Evolutionary conservation across 2,329 filamentous ascomycete species (phyloP), one percentile per base, ranked within the genome.

Genomic region (Xylariaceae sp.): DNA sequence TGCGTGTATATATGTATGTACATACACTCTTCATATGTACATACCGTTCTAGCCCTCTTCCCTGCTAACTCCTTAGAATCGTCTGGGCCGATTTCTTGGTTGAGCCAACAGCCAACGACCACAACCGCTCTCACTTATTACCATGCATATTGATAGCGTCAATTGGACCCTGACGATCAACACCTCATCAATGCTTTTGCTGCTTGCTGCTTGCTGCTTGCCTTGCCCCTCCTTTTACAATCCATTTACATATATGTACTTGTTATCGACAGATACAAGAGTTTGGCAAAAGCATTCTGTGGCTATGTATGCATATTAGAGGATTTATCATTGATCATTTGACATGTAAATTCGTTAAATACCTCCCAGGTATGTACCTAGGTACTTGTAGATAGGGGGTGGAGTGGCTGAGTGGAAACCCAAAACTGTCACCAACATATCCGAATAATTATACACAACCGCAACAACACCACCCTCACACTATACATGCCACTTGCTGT

Each of bases 91-190:
- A n/a, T n/a, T 26, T 26, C 23, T 26, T 26, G 23, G 23, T 26
- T 26, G 23, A 26, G 23, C 23, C 23, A 26, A 26, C 23, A 9
- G 23, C 23, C 44, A 47, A 46, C 32, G 7, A 26, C 37, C 37
- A 23, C 6, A 40, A 21, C 48, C 23, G 37, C 53, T 26, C 9
- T 9, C 32, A 37, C 32, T 7, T 37, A 37, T 37, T 37, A 16
- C 32, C 32, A 37, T 37, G 32, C 32, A 12, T 16, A 45, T 19
- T 44, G 50, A 50, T 52, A 50, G 20, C 20, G 21, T 37, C 54
- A 54, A 54, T 48, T 57, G 48, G 55, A 58, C 55, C 58, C 58
- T 63, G 60, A 56, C 57, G 58, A 63, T 58, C 55, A 51, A 59
- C 51, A 57, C 59, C 56, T 56, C 48, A 50, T 50, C 47, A 48